phyloP scores from a whole-genome alignment of 1,139 yeast species.

The Pneumocystis oryctolagi region DNA sequence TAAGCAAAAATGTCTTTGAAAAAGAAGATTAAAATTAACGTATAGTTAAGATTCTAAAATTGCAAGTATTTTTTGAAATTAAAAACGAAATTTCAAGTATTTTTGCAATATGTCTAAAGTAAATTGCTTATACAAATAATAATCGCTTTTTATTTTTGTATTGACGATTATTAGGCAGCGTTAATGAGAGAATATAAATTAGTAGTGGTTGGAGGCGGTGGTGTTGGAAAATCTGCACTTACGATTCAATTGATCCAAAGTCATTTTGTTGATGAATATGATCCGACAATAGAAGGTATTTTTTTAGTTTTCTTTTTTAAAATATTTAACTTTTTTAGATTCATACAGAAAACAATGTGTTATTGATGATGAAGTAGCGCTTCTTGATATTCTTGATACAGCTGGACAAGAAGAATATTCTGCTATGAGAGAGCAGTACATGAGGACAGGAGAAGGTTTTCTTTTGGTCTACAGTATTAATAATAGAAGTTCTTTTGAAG shows the following conservation, averaged over 20 bases:
- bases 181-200: conserved; percentile 42
- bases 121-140: neutral
- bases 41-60: neutral
- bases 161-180: neutral
- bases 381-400: conserved; percentile 32
- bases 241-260: conserved; percentile 77
- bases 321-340: conserved; percentile 18
- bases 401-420: conserved; percentile 36
- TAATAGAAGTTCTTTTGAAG: conserved; percentile 65
- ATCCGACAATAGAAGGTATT: conserved; percentile 21
- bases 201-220: conserved; percentile 95
- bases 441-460: conserved; percentile 33
- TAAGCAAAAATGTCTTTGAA: neutral
- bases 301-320: neutral
- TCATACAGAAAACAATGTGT: conserved; percentile 29
- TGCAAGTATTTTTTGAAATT: neutral
- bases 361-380: conserved; percentile 27
- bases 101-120: neutral
- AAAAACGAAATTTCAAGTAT: neutral
- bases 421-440: conserved; percentile 51
- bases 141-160: neutral
- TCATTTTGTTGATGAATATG: conserved; percentile 46
- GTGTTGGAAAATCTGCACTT: conserved; percentile 89
- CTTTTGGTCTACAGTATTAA: conserved; percentile 62
- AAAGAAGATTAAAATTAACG: neutral